Evolutionary conservation across 2,329 filamentous ascomycete species (phyloP).

Genomic region (Diaporthe helianthi): DNA sequence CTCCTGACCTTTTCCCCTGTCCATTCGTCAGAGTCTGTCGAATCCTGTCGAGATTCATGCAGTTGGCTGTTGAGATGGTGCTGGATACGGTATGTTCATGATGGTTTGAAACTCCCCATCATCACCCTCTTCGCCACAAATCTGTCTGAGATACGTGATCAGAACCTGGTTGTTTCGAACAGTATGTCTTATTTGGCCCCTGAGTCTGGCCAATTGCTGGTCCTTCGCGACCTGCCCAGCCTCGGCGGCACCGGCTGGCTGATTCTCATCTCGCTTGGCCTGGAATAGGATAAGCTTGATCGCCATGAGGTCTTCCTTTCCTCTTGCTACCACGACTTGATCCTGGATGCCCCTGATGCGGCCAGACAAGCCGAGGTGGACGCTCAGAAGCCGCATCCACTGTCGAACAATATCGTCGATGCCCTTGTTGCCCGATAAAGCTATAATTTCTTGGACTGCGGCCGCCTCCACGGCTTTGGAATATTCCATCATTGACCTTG

Average conservation of each 20-base stretch:
- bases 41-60: background rate
- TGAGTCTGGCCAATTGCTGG: background rate
- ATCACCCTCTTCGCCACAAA: background rate
- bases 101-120: background rate
- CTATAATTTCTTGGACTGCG: background rate
- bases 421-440: background rate
- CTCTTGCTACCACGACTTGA: background rate
- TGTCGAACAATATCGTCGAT: background rate
- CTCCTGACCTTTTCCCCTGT: background rate
- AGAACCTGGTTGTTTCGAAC: background rate
- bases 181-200: background rate
- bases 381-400: background rate
- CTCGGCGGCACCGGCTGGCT: background rate
- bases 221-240: background rate
- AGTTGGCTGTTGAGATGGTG: background rate
- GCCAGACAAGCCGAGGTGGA: background rate
- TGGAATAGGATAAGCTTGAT: background rate
- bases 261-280: background rate
- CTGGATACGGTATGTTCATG: background rate
- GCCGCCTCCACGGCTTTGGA: background rate
- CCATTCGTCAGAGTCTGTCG: rapidly evolving
- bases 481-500: background rate
- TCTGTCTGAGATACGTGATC: background rate
- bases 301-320: background rate
- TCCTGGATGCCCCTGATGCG: background rate